These are phyloP conservation scores for Kondoa subrosea DNA, from an alignment of 768 basidiomycete species.

Conservation along the genomic window DNA sequence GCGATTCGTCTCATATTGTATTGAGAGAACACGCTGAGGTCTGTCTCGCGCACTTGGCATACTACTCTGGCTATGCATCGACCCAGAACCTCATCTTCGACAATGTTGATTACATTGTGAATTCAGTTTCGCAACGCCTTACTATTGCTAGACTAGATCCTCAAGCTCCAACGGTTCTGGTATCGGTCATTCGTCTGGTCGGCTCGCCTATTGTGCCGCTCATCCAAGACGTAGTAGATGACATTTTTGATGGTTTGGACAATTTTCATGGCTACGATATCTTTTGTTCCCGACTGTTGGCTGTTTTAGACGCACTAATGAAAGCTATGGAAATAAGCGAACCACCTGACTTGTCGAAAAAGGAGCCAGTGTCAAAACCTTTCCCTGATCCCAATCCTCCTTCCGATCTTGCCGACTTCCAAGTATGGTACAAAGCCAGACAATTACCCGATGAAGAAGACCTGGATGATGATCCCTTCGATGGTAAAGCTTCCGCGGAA, in stretches of 20 bases:
- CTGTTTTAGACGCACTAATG: slow-evolving; percentile 70
- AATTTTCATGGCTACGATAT: slow-evolving; percentile 85
- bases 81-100: slow-evolving; percentile 72
- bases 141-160: slow-evolving; percentile 59
- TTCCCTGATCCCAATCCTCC: slow-evolving; percentile 37
- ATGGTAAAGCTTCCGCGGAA: slow-evolving; percentile 27
- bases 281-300: slow-evolving; percentile 69
- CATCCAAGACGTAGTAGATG: slow-evolving; percentile 87
- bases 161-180: slow-evolving; percentile 73
- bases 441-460: slow-evolving; percentile 27
- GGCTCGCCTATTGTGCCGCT: slow-evolving; percentile 71
- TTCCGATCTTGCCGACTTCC: slow-evolving; percentile 1
- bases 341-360: slow-evolving; percentile 24
- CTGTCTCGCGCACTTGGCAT: slow-evolving; percentile 52
- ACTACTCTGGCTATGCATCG: slow-evolving; percentile 71
- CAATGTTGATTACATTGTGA: slow-evolving; percentile 92
- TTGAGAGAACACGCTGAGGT: slow-evolving; percentile 60
- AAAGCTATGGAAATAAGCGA: slow-evolving; percentile 37
- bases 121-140: slow-evolving; percentile 69
- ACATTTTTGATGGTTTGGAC: slow-evolving; percentile 89
- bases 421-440: background rate
- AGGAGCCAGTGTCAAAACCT: slow-evolving; percentile 41
- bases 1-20: slow-evolving; percentile 47
- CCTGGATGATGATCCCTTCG: slow-evolving; percentile 33
- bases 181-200: slow-evolving; percentile 66